Evolutionary conservation across 129 eudicot genomes (phyloP).

Genomic region (Escallonia rubra): DNA sequence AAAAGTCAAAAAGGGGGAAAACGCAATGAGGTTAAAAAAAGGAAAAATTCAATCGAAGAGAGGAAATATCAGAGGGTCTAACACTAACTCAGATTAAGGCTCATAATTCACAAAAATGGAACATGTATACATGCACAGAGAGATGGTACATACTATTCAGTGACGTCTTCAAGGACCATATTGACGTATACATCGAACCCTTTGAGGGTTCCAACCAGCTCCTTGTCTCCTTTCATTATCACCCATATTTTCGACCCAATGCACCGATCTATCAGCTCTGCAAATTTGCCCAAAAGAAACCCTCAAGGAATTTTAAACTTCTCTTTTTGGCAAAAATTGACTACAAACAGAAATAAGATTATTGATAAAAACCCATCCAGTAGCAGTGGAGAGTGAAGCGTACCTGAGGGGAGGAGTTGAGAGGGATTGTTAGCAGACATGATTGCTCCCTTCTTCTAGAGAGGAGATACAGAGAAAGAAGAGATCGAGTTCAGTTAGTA

Average conservation of each 20-base stretch:
- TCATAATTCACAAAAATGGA: neutral
- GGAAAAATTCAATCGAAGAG: too few species aligned
- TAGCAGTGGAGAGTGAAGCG: neutral
- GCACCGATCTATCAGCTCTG: constrained; percentile 47
- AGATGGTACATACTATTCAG: constrained; percentile 29
- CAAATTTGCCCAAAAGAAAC: neutral
- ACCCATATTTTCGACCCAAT: constrained; percentile 48
- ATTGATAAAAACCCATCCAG: neutral
- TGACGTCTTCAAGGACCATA: constrained; percentile 49
- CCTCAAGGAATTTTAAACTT: too few species aligned
- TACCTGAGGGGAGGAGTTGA: constrained; percentile 39
- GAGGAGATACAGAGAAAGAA: neutral
- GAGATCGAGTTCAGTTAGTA: too few species aligned
- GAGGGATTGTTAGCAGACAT: constrained; percentile 34
- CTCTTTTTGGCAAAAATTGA: neutral
- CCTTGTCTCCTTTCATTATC: constrained; percentile 53
- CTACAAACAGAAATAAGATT: too few species aligned
- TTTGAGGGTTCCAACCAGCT: constrained; percentile 42
- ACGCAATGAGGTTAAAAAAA: too few species aligned
- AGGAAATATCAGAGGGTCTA: too few species aligned
- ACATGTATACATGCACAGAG: neutral
- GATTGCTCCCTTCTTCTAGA: neutral
- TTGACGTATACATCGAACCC: constrained; percentile 51
- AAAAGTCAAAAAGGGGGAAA: too few species aligned
- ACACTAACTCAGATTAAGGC: too few species aligned